Conservation (phyloP, 805 yeast genomes). For the Groenewaldozyma salmanticensis region DNA sequence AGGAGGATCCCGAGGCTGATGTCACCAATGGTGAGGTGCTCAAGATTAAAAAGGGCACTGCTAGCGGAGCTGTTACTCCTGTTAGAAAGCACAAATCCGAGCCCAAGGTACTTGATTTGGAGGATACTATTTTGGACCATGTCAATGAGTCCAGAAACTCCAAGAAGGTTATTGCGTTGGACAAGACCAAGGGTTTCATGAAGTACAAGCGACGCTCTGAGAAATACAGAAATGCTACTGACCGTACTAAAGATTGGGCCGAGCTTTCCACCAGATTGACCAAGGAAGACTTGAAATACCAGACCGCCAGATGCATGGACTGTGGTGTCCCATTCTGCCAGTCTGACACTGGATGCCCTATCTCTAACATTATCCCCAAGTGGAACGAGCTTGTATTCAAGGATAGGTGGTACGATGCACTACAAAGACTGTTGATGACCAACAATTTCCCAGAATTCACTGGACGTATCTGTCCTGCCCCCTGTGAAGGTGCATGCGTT, state of each 20-base stretch:
- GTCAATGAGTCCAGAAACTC: conserved; percentile 55
- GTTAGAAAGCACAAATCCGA: conserved; percentile 34
- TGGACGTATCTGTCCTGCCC: conserved; percentile 97
- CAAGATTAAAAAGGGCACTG: conserved; percentile 28
- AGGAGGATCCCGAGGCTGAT: conserved; percentile 77
- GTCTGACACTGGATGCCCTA: conserved; percentile 96
- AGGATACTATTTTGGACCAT: conserved; percentile 73
- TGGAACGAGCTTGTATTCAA: conserved; percentile 95
- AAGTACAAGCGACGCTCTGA: conserved; percentile 86
- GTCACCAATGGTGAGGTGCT: conserved; percentile 84
- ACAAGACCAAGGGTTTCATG: conserved; percentile 84
- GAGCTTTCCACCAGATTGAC: conserved; percentile 75
- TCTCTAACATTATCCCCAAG: conserved; percentile 93
- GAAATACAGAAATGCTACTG: conserved; percentile 66
- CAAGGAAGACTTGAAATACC: conserved; percentile 77
- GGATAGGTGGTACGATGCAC: conserved; percentile 90
- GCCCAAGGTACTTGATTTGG: conserved; percentile 82
- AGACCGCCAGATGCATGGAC: conserved; percentile 98
- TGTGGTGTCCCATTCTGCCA: conserved; percentile 99
- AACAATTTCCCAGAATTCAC: conserved; percentile 98
- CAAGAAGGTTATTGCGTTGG: conserved; percentile 49
- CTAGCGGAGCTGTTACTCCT: conserved; percentile 27
- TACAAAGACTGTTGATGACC: conserved; percentile 86
- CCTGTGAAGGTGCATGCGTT: conserved; percentile 96
- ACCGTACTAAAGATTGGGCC: conserved; percentile 83